These are phyloP conservation scores for Mallotus nudiflorus DNA, from an alignment of 345 rosid species.

Conservation along the genomic window DNA sequence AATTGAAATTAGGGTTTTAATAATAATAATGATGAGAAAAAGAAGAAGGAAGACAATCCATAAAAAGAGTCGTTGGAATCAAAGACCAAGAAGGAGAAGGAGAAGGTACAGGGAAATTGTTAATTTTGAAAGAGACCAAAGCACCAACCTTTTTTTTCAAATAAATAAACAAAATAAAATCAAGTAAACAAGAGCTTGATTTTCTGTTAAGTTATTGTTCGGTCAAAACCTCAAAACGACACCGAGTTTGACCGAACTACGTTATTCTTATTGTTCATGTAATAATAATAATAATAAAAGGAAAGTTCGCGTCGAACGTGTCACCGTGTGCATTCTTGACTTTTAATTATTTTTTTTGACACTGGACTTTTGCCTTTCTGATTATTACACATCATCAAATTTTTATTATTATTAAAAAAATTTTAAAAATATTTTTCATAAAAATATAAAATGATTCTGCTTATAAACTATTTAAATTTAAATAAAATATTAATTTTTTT, in stretches of 20 bases:
- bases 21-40: too few species aligned
- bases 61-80: conserved; percentile 9
- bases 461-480: too few species aligned
- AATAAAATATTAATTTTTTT: too few species aligned
- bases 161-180: background rate
- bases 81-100: background rate
- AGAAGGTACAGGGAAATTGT: background rate
- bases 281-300: background rate
- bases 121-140: background rate
- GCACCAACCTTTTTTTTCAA: too few species aligned
- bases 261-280: too few species aligned
- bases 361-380: too few species aligned
- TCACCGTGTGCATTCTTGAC: background rate
- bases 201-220: background rate
- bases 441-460: too few species aligned
- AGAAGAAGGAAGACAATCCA: background rate
- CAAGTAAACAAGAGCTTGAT: background rate
- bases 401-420: too few species aligned
- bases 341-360: too few species aligned
- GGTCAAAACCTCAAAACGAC: conserved; percentile 8
- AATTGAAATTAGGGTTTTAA: conserved; percentile 11
- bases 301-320: background rate
- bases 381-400: background rate
- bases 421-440: too few species aligned
- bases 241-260: background rate